Base-by-base conservation (phyloP, 345 rosid species). In the Iberis pinnata region DNA sequence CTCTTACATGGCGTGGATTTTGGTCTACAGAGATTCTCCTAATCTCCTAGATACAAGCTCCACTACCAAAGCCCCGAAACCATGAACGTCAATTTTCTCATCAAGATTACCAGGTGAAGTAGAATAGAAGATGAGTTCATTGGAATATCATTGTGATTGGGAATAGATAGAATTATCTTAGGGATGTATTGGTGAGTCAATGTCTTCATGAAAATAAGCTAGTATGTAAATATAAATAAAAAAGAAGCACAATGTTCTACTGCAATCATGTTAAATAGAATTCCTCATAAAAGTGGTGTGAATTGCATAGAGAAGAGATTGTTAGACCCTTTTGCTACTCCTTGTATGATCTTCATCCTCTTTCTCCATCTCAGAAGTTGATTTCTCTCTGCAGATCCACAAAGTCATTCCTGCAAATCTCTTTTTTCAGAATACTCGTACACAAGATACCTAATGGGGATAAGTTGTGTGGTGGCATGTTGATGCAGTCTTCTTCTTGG, bases 341-440 rank as follows among this genome's bases (percentile, higher is more conserved):
- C 94, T 51, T 59, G 80, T 51, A 86, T 77, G 18, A 86, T 82
- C 14, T 74, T 72, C 75, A 77, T 71, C 51, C 95, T 58, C 22
- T 64, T 63, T 16, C 45, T 57, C 90, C 95, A 83, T 4, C 75
- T 58, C 38, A 86, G 64, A 40, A 85, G 83, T 38, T 55, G 70
- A 43, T 32, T 52, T 61, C 64, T 50, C 25, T 77, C 77, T 15
- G 61, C n/a, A 42, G 58, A 49, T 42, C 76, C 83, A 65, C 83
- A 88, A 49, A 89, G 84, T 94, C 90, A 82, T 46, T 76, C 80
- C 44, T 79, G 72, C 65, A 86, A 76, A 70, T 75, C 79, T 2
- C 93, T 88, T 64, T 86, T 83, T 36, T 80, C 86, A 6, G 73
- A 68, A 35, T 76, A 81, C 56, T 83, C 93, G 29, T 77, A 74